Percentiles rank a stretch among this genome's conserved stretches.
These are phyloP conservation scores for Cairneyella variabilis DNA, from an alignment of 495 filamentous ascomycete species.

Conservation along the genomic window DNA sequence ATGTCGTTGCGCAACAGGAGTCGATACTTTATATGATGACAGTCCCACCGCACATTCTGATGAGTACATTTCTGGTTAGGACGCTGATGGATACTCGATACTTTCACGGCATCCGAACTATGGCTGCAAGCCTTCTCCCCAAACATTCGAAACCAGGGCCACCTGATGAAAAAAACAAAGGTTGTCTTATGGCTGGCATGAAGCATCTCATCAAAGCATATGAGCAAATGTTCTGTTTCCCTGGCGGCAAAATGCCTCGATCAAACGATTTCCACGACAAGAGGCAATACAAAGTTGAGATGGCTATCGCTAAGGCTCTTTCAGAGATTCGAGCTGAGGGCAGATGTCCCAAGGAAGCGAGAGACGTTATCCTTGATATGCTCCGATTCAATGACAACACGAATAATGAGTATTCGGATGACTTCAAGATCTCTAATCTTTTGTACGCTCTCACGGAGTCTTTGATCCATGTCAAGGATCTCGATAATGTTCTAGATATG, in stretches of 20 bases:
- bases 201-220: constrained; percentile 82
- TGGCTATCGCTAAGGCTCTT: constrained; percentile 74
- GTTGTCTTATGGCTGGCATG: constrained; percentile 80
- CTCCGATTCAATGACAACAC: constrained; percentile 91
- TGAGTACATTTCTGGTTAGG: constrained; percentile 79
- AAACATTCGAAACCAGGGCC: constrained; percentile 65
- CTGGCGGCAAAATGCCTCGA: constrained; percentile 65
- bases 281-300: constrained; percentile 74
- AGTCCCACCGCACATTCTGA: constrained; percentile 59
- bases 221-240: constrained; percentile 82
- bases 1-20: constrained; percentile 93
- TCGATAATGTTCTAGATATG: constrained; percentile 37
- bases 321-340: constrained; percentile 70
- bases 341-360: constrained; percentile 68
- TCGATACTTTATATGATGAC: constrained; percentile 43
- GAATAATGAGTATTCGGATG: constrained; percentile 81
- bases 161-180: too few species aligned
- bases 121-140: constrained; percentile 71
- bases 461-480: constrained; percentile 50
- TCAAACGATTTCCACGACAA: constrained; percentile 90
- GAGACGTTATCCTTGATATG: constrained; percentile 80
- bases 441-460: constrained; percentile 77
- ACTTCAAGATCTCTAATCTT: constrained; percentile 77
- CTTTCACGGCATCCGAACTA: constrained; percentile 84
- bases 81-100: constrained; percentile 91